Conservation (phyloP, 2,329 filamentous ascomycete species). For the Trichoderma cornu-damae region DNA sequence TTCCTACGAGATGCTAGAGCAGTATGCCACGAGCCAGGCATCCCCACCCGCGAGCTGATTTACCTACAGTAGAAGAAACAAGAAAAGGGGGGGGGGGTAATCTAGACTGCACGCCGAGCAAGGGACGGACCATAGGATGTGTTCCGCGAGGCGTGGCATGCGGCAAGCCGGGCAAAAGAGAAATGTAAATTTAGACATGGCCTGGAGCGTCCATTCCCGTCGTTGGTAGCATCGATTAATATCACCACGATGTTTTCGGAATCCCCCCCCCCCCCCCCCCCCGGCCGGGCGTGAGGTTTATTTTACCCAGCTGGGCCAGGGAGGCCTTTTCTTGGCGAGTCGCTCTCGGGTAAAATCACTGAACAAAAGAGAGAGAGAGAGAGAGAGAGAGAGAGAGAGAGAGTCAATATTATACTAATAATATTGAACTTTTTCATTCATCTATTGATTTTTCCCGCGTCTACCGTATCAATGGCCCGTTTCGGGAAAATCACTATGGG, state of each 20-base stretch:
- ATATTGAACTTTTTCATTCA: too few relatives aligned
- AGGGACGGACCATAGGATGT: neutral
- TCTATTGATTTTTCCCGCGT: neutral
- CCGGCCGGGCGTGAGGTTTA: too few relatives aligned
- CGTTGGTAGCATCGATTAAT: neutral
- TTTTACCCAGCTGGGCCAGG: neutral
- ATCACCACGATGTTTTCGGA: neutral
- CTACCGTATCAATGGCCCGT: neutral
- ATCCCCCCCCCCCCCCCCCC: neutral
- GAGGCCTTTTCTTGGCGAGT: neutral
- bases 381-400: too few relatives aligned
- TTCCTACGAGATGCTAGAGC: slow-evolving; percentile 29
- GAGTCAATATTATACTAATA: neutral
- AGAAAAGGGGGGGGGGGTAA: neutral
- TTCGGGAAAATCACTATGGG: too few relatives aligned
- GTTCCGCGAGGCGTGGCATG: neutral
- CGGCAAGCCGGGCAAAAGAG: neutral
- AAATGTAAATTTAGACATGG: slow-evolving; percentile 3
- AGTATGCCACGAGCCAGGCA: slow-evolving; percentile 2
- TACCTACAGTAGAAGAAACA: neutral
- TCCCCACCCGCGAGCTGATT: neutral
- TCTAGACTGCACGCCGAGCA: slow-evolving; percentile 1
- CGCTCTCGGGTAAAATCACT: neutral
- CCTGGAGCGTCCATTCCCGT: neutral
- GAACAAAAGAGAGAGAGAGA: too few relatives aligned